Evolutionary conservation across 176 grass and related monocot species (phyloP), one percentile per base, ranked within the genome.

Genomic region (Carex cristatella): DNA sequence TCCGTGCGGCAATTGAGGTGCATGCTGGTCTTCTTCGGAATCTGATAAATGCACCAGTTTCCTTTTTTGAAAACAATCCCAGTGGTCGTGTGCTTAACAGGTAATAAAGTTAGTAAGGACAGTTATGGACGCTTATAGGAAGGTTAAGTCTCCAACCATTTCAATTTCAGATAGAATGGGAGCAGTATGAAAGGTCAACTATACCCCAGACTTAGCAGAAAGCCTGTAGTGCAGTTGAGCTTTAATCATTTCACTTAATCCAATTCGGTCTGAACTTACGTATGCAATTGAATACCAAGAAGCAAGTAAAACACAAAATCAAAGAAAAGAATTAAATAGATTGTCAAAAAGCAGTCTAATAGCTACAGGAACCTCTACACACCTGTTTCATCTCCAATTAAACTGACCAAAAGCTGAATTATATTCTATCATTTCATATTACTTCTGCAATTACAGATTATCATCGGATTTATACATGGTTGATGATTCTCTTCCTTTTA

Each of bases 401-500:
- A 46, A 42, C 51, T 55, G 27, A 76, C 37, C 79, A 4, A 12
- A 12, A 42, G 2, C 55, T 74, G 82, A 61, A 85, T 81, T 13
- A 84, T 2, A 80, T 27, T 88, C 51, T 42, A 85, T 63, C 11
- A 37, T 83, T 78, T 13, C 48, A 28, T 65, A 32, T 58, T 62
- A 35, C 11, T 84, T 83, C 61, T 63, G 49, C 33, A 38, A 37
- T 82, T 89, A 65, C 91, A 98, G 95, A 85, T 91, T 98, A 86
- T 98, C 92, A 3, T 98, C 95, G 59, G 95, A 98, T 83, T 82
- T 98, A 56, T 98, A 98, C 83, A 81, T 86, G 3, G 35, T 98
- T 87, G 95, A 98, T 86, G 95, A 98, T 91, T 94, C 95, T 66
- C 95, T 98, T 94, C 95, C 95, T 66, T 98, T 98, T 86, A 98